Base-by-base conservation (phyloP, 2,329 filamentous ascomycete genomes). In the Coniella vitis region DNA sequence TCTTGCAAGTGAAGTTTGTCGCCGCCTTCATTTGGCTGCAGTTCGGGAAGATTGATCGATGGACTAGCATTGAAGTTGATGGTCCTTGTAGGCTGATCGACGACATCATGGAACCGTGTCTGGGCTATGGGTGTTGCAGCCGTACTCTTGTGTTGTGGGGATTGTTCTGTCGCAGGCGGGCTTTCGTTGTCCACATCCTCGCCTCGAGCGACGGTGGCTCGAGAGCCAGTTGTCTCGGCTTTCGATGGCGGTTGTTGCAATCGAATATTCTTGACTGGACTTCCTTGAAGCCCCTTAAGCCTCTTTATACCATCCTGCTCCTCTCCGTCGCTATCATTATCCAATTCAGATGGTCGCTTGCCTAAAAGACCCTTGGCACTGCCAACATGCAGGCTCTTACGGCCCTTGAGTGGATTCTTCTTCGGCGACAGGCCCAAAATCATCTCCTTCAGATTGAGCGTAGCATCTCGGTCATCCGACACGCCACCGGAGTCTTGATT, bases 1-100 rank as follows among this genome's bases (percentile, higher is more conserved):
- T 95, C 87, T 58, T 95, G 89, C 3, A 98, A 74, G 39, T 90
- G 86, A 47, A 95, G 90, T 19, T 75, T 76, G 21, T 83, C 78
- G 17, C 76, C 74, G 12, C 72, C 65, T 17, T 72, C 73, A n/a
- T 80, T 75, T 5, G 69, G 64, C 44, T 72, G 67, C 20, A 69
- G 58, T 3, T 48, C 48, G 4, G 40, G 35, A 19, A 38, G 37
- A 19, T 47, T 41, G 20, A 34, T n/a, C 8, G 49, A 47, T 14
- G 48, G 44, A 13, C 66, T 58, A 29, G 74, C 62, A n/a, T 73
- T 61, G 41, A 74, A 69, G 54, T 71, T 66, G 47, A 75, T 61
- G 7, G 69, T 69, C 31, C 56, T 58, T 1, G 69, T 66, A 8
- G 71, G 70, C 37, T 72, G 68, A 20, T 74, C 71, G 40, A 76